Evolutionary conservation across 352 stramenopile genomes (phyloP), one percentile per base, ranked within the genome.

Genomic region (Phytophthora multivora): DNA sequence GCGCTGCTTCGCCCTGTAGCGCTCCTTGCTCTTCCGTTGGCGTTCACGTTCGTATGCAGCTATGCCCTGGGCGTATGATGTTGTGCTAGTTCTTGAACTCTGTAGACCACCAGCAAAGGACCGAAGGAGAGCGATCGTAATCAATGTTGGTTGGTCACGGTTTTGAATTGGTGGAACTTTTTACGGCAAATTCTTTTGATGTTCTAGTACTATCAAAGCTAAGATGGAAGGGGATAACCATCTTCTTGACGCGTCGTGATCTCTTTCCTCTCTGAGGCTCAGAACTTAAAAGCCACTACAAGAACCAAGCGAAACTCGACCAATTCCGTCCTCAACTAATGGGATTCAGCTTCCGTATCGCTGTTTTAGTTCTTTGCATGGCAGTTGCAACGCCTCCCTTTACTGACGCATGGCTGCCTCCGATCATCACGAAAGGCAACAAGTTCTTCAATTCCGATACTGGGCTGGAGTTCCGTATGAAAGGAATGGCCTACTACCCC

Each of bases 361-460:
- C 59, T 39, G 30, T 16, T 16, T 39, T 35, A 35, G 31, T 21
- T 33, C 49, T 73, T 3, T 66, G 50, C n/a, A 42, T 33, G 6
- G 38, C 60, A 0, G 15, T 45, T 6, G 18, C 55, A 10, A 15
- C 47, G 4, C 19, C 15, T 19, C 35, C 35, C 2, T 19, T 23
- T 23, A 23, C 35, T 2, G 13, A 74, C 65, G 79, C 72, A 5
- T 89, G 77, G 79, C 16, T 80, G 3, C 39, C 77, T 11, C 75
- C 67, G 15, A 75, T 89, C 56, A 51, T 86, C 18, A 53, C 60
- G 51, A 88, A 86, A 43, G 84, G 86, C 55, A 93, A 93, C 77
- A 95, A 95, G 63, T 86, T 96, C 42, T 97, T 95, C 64, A 67
- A 95, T 60, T 85, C 76, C 3, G 49, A 74, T 4, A 85, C 75